Percentiles rank a stretch among this genome's conserved stretches.
phyloP scores from a whole-genome alignment of 441 rosid genomes.

The Adansonia grandidieri region DNA sequence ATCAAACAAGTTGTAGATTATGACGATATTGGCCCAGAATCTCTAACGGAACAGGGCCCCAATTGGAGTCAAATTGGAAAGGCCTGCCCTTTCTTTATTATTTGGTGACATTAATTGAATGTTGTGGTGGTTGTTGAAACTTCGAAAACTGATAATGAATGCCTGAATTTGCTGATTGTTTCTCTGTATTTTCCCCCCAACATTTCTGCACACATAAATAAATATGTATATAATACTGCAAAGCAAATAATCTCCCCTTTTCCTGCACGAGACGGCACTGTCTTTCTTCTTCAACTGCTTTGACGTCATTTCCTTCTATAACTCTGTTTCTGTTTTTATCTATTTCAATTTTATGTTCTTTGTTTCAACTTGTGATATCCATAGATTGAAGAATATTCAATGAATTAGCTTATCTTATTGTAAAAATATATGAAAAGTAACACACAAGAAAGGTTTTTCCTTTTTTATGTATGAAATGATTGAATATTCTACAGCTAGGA shows the following conservation, averaged over 20 bases:
- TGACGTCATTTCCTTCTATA: neutral
- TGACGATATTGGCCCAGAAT: neutral
- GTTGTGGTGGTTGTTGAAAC: constrained; percentile 14
- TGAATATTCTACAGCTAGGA: neutral
- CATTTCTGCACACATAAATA: neutral
- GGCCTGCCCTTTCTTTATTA: neutral
- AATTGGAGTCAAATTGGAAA: neutral
- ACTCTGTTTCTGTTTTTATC: neutral
- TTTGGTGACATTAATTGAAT: neutral
- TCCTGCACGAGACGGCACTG: constrained; percentile 15
- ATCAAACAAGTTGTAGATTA: neutral
- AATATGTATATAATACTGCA: neutral
- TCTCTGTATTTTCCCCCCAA: neutral
- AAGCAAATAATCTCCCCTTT: neutral
- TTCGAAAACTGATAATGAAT: neutral
- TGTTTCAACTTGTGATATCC: neutral
- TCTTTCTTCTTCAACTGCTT: neutral
- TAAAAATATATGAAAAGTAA: neutral
- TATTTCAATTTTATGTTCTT: neutral
- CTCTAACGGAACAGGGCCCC: neutral
- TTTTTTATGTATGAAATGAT: neutral
- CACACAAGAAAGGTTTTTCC: neutral
- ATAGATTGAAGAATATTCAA: neutral
- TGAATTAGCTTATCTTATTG: neutral
- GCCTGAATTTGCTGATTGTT: neutral